Conservation (phyloP, 2,329 filamentous ascomycete species). For the Exophiala spinifera region DNA sequence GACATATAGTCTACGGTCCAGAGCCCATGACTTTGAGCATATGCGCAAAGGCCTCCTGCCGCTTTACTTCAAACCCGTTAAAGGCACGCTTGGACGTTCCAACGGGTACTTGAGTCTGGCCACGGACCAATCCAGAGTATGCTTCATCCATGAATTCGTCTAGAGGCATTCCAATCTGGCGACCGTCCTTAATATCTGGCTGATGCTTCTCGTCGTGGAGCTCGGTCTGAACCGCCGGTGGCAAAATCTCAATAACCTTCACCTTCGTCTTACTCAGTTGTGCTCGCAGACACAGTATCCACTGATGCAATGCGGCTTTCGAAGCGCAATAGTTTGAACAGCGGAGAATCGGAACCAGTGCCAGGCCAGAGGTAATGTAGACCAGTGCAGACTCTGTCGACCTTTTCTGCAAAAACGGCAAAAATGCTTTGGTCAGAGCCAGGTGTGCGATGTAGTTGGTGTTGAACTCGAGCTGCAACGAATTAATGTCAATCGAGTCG, state of each 20-base stretch:
- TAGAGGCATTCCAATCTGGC: slow-evolving; percentile 54
- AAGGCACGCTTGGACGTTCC: slow-evolving; percentile 43
- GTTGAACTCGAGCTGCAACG: slow-evolving; percentile 45
- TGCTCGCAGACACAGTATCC: slow-evolving; percentile 50
- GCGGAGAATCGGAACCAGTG: slow-evolving; percentile 47
- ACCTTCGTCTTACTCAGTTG: slow-evolving; percentile 50
- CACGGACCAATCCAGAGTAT: slow-evolving; percentile 45
- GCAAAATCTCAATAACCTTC: slow-evolving; percentile 55
- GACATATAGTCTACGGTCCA: background rate
- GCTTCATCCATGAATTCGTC: slow-evolving; percentile 51
- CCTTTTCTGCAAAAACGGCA: slow-evolving; percentile 49
- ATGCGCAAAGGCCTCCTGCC: slow-evolving; percentile 39
- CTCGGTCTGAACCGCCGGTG: slow-evolving; percentile 57
- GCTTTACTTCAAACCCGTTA: slow-evolving; percentile 47
- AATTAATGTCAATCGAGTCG: slow-evolving; percentile 44
- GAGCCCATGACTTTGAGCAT: slow-evolving; percentile 10
- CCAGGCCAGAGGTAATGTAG: slow-evolving; percentile 52
- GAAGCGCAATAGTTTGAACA: slow-evolving; percentile 54
- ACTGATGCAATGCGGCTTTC: slow-evolving; percentile 56
- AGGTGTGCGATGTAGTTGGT: slow-evolving; percentile 53
- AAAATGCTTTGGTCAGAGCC: slow-evolving; percentile 49
- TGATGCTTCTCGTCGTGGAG: slow-evolving; percentile 55
- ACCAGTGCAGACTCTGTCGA: slow-evolving; percentile 42
- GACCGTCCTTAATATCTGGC: slow-evolving; percentile 51
- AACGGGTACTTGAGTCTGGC: slow-evolving; percentile 53